Base-by-base conservation (phyloP, 129 eudicot species). In the Pseudognaphalium luteoalbum region DNA sequence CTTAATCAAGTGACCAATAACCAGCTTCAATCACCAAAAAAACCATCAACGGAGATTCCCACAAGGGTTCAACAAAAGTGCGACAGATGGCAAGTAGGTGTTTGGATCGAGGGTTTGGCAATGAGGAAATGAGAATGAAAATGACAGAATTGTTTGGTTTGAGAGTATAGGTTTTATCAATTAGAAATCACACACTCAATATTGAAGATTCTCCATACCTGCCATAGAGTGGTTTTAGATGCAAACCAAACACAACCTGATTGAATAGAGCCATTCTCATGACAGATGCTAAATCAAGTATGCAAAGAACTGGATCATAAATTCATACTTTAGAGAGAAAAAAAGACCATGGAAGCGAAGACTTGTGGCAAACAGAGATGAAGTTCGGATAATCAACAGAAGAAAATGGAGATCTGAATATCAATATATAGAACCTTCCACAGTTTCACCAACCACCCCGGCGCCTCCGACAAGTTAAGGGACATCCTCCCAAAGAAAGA, bases 21-120 rank as follows among this genome's bases (percentile, higher is more conserved):
- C 76, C 81, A 78, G 76, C 76, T 44, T 78, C 61, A 22, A 78
- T 78, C 81, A 30, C 65, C 71, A 44, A 59, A 34, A 62, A 58
- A 6, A 61, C 32, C 6, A 77, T 19, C 58, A 51, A 41, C 14
- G 12, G 16, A 70, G 61, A 41, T 70, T 52, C 66, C 37, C 32
- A 8, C 28, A 51, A 65, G 73, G 35, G 56, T 75, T 75, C 68
- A 77, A 77, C 44, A 28, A 21, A 69, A 39, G 51, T 12, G 51
- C 51, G 4, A 12, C 51, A 1, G 16, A 44, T 10, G 51, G 16
- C 51, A 1, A 44, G 16, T 44, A 44, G 51, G 51, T 44, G 51
- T 1, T 44, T 1, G 5, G 16, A 37, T 37, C 7, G 51, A 44
- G 16, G 15, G 51, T 44, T 12, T 44, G 42, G 7, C 67, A 47